phyloP scores from a whole-genome alignment of 345 rosid genomes.

The Gossypium bickii region DNA sequence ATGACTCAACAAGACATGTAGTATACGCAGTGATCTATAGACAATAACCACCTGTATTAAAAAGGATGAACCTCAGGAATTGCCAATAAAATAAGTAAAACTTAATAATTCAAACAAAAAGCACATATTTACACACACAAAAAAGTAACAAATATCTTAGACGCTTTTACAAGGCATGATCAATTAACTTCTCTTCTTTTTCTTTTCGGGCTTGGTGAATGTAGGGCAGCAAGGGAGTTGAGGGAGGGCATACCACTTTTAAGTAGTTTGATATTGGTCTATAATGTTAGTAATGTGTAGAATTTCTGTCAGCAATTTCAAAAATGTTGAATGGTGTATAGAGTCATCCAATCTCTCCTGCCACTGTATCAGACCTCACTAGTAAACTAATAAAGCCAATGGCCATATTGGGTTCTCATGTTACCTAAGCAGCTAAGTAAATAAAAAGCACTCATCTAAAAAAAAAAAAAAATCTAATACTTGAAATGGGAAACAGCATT shows the following conservation, averaged over 20 bases:
- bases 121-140: neutral
- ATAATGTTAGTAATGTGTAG: neutral
- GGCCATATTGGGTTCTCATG: neutral
- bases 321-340: neutral
- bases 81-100: neutral
- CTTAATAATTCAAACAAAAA: conserved; percentile 12
- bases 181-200: neutral
- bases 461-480: neutral
- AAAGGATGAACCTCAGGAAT: neutral
- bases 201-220: neutral
- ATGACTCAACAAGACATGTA: conserved; percentile 59
- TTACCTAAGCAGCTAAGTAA: neutral
- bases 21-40: conserved; percentile 51
- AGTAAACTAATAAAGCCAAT: neutral
- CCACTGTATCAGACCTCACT: neutral
- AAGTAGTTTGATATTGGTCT: neutral
- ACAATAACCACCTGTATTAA: conserved; percentile 53
- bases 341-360: neutral
- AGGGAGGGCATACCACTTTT: neutral
- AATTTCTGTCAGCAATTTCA: neutral
- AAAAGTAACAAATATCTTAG: neutral
- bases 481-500: neutral
- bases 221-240: neutral
- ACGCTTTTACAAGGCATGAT: neutral
- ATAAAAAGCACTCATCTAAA: neutral